Evolutionary conservation across 108 stramenopile genomes (phyloP), one percentile per base, ranked within the genome.

Genomic region (Craspedostauros australis): DNA sequence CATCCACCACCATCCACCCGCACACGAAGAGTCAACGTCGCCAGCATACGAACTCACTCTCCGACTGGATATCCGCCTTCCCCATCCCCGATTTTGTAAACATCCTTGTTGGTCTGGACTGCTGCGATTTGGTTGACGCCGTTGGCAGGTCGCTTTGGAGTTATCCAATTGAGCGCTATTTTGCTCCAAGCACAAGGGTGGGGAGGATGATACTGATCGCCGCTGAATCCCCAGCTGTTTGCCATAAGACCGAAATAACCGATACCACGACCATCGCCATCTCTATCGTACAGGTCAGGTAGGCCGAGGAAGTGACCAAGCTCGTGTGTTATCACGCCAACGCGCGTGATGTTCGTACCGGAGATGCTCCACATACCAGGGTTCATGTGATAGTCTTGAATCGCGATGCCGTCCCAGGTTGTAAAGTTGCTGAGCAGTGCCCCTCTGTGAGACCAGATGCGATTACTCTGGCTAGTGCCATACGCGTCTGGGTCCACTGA

Each of bases 121-220:
- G 31, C 44, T n/a, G 54, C 46, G 1, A 64, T 24, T 4, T 26
- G 43, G 23, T 48, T 64, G 16, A 28, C 45, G 68, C 46, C 76
- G 41, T 18, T 36, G 11, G 27, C 8, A 5, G 39, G 55, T 19
- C 19, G 31, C 18, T 39, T n/a, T 2, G 76, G 76, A 7, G 21
- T 58, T 0, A 70, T 25, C 80, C 80, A 82, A 18, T 74, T 77
- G 5, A 82, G 37, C 8, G 40, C 3, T 39, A 71, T 50, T 46
- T 66, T 72, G n/a, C 62, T 47, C 75, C 72, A 82, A 3, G 73
- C 60, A 27, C 57, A 51, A 60, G 73, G 34, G 34, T 60, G 25
- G 4, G 70, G 66, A 42, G 74, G 76, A 60, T 59, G 60, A 2
- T 26, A 24, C 30, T 67, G 67, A n/a, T 22, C 12, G 19, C 60